Percentiles rank a stretch among this genome's conserved stretches.
Conservation (phyloP, 2,329 filamentous ascomycete genomes). For the Diaporthe caulivora region DNA sequence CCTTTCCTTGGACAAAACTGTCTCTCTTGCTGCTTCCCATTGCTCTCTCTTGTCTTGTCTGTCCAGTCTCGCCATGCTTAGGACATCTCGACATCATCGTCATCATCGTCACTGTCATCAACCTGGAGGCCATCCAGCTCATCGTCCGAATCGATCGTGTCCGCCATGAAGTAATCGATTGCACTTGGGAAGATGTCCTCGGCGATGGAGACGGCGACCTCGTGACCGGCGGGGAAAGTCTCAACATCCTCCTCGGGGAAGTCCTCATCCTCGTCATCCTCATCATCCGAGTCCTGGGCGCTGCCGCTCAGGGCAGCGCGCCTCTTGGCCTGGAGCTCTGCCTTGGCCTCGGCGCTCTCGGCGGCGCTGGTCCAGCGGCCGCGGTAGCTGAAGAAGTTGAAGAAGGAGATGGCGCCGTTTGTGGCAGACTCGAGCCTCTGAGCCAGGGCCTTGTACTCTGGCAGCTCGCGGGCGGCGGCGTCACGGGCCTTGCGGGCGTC, state of each 20-base stretch:
- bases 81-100: constrained; percentile 40
- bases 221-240: constrained; percentile 40
- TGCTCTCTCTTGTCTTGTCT: neutral
- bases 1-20: neutral
- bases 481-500: constrained; percentile 40
- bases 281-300: constrained; percentile 50
- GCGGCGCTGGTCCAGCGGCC: constrained; percentile 71
- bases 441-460: constrained; percentile 66
- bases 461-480: constrained; percentile 49
- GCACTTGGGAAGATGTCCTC: constrained; percentile 41
- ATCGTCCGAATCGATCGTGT: constrained; percentile 40
- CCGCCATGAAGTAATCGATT: constrained; percentile 41
- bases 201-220: constrained; percentile 39
- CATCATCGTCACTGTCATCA: constrained; percentile 38
- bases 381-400: constrained; percentile 77
- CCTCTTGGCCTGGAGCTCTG: constrained; percentile 48
- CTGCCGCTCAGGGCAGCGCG: constrained; percentile 44
- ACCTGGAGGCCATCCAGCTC: constrained; percentile 39
- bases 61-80: constrained; percentile 12
- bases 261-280: constrained; percentile 51
- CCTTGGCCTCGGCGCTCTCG: constrained; percentile 67
- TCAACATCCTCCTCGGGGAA: constrained; percentile 49
- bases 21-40: neutral
- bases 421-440: constrained; percentile 59
- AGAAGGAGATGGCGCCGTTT: constrained; percentile 68